Conservation (phyloP, 2,329 filamentous ascomycete genomes). For the Phymatotrichopsis omnivora region DNA sequence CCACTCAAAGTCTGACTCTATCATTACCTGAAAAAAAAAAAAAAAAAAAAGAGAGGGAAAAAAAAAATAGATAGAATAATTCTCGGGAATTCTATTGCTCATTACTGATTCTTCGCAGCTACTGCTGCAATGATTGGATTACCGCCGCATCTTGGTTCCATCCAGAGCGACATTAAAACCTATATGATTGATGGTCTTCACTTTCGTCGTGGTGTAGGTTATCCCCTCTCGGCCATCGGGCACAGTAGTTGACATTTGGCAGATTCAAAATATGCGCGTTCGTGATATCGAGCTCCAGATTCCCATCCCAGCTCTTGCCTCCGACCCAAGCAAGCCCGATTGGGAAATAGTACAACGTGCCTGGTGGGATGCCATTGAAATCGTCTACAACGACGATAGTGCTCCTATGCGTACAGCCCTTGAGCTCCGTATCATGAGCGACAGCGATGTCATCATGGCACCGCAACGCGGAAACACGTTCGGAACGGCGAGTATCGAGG, state of each 20-base stretch:
- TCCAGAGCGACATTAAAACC: constrained; percentile 35
- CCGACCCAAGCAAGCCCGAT: constrained; percentile 36
- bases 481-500: constrained; percentile 40
- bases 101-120: constrained; percentile 3
- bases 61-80: too few relatives aligned
- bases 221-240: not conserved
- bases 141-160: constrained; percentile 30
- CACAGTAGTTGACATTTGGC: not conserved
- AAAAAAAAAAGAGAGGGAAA: too few relatives aligned
- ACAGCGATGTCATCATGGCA: constrained; percentile 39
- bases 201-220: constrained; percentile 38
- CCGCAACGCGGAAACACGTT: constrained; percentile 38
- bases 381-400: constrained; percentile 37
- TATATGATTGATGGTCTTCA: constrained; percentile 41
- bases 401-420: constrained; percentile 39
- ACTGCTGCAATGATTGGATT: constrained; percentile 32
- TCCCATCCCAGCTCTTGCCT: constrained; percentile 35
- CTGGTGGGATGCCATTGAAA: constrained; percentile 44
- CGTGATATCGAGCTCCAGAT: constrained; percentile 41
- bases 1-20: too few relatives aligned
- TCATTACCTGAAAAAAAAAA: too few relatives aligned
- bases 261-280: constrained; percentile 41
- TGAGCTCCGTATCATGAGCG: constrained; percentile 40
- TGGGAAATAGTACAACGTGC: constrained; percentile 39
- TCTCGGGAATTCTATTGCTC: too few relatives aligned